These are phyloP conservation scores for Cytospora paraplurivora DNA, from an alignment of 2,329 filamentous ascomycete species.

Conservation along the genomic window DNA sequence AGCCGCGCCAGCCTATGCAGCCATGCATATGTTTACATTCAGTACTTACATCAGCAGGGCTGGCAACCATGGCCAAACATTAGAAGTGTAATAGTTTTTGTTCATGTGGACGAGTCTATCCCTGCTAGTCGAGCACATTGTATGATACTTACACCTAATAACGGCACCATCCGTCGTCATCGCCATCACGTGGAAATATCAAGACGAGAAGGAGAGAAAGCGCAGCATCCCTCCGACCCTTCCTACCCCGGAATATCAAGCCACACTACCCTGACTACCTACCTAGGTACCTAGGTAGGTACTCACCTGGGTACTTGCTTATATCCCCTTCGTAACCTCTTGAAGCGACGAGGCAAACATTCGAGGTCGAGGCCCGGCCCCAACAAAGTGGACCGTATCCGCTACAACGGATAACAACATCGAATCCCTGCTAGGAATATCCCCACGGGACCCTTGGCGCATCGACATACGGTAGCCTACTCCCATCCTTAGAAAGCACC, in stretches of 20 bases:
- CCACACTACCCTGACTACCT: background rate
- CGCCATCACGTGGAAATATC: background rate
- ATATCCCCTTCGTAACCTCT: background rate
- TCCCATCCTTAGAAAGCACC: background rate
- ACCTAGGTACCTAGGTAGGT: no score
- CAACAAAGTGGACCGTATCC: conserved; percentile 12
- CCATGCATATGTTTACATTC: background rate
- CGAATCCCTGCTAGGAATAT: background rate
- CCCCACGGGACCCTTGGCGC: background rate
- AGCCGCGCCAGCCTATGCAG: no score
- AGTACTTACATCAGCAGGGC: background rate
- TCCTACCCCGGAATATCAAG: background rate
- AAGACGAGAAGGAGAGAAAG: no score
- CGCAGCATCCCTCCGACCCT: background rate
- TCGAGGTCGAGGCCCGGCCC: conserved; percentile 10
- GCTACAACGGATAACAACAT: conserved; percentile 4
- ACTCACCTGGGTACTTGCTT: no score
- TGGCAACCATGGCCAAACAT: background rate
- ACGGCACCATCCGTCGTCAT: background rate
- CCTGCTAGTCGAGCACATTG: no score
- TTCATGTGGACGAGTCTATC: background rate
- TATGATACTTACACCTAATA: no score
- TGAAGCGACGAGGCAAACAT: background rate
- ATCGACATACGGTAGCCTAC: background rate
- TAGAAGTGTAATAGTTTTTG: background rate